Base-by-base conservation (phyloP, 2,329 filamentous ascomycete genomes). In the Emmonsiellopsis sp. region DNA sequence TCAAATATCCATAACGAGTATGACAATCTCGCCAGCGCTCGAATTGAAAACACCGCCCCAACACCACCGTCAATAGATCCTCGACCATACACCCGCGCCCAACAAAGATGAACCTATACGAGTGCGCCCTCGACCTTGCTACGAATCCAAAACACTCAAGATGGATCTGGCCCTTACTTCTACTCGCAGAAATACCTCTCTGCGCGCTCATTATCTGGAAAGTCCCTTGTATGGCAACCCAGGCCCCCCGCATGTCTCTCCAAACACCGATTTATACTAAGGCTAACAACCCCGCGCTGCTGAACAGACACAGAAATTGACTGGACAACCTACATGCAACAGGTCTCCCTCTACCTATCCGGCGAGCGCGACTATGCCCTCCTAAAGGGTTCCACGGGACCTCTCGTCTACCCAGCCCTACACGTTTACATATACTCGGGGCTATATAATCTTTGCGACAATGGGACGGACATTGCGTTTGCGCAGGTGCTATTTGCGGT, bases 321-420 rank as follows among this genome's bases (percentile, higher is more conserved):
- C 73, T 98, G 92, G 92, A 80, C 79, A 55, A 89, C 93, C 0
- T 98, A 98, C 71, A 97, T 98, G 91, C 81, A 96, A 68, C 93
- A 98, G 65, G 79, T 97, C 44, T 73, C 80, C 41, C 84, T 91
- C 62, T 93, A 86, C 65, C 74, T 91, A 45, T 78, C 81, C 15
- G 93, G 93, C 64, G 91, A 97, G 75, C 83, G 87, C 66, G 86
- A 96, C 70, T 98, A 98, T 70, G 82, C 82, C 56, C 79, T 84
- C 54, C 91, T 98, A 66, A 80, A 85, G 65, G 93, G 93, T 61
- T 86, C 83, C 55, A 98, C 93, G 0, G 93, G 93, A 0, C 93
- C 93, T 2, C 78, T 97, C 50, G 93, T 98, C 56, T 98, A 98
- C 72, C 93, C 93, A 16, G 93, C 89, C 37, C 87, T 84, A 3